Conservation (phyloP, 2,329 filamentous ascomycete species). For the Malbranchea zuffiana region DNA sequence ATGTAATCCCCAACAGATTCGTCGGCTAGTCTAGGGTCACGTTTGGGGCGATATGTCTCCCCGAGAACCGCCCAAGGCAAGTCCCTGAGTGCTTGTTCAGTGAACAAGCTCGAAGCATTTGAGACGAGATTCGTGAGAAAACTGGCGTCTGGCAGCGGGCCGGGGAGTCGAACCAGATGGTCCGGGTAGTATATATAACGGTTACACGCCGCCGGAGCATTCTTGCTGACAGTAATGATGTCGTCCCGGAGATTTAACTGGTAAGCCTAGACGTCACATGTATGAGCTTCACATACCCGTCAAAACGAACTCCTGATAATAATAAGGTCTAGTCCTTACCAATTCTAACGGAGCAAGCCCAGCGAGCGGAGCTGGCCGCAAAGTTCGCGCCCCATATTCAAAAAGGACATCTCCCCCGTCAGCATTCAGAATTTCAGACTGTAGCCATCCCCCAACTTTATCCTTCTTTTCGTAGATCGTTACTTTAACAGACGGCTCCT, state of each 20-base stretch:
- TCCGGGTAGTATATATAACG: slow-evolving; percentile 86
- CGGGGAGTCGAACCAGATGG: slow-evolving; percentile 57
- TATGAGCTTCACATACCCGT: background rate
- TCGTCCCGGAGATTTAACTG: slow-evolving; percentile 41
- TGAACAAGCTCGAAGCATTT: slow-evolving; percentile 29
- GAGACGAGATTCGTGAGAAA: slow-evolving; percentile 22
- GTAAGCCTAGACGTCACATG: slow-evolving; percentile 1
- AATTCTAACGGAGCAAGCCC: slow-evolving; percentile 57
- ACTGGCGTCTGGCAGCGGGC: slow-evolving; percentile 24
- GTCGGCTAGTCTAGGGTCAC: slow-evolving; percentile 39
- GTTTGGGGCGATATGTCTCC: slow-evolving; percentile 24
- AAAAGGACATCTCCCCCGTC: slow-evolving; percentile 58
- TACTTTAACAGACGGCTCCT: slow-evolving; percentile 58
- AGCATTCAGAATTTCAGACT: slow-evolving; percentile 53
- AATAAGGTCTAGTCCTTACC: slow-evolving; percentile 39
- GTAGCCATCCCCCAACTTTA: slow-evolving; percentile 73
- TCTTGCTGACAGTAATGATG: slow-evolving; percentile 43
- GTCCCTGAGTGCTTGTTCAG: slow-evolving; percentile 48
- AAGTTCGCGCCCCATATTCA: slow-evolving; percentile 71
- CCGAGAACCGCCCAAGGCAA: slow-evolving; percentile 25
- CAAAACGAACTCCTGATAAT: background rate
- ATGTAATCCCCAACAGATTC: slow-evolving; percentile 64
- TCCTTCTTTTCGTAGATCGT: slow-evolving; percentile 67
- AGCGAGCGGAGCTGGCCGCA: slow-evolving; percentile 49
- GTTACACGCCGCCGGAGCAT: slow-evolving; percentile 45